Evolutionary conservation across 108 stramenopile genomes (phyloP).

Genomic region (Parietichytrium sp.): DNA sequence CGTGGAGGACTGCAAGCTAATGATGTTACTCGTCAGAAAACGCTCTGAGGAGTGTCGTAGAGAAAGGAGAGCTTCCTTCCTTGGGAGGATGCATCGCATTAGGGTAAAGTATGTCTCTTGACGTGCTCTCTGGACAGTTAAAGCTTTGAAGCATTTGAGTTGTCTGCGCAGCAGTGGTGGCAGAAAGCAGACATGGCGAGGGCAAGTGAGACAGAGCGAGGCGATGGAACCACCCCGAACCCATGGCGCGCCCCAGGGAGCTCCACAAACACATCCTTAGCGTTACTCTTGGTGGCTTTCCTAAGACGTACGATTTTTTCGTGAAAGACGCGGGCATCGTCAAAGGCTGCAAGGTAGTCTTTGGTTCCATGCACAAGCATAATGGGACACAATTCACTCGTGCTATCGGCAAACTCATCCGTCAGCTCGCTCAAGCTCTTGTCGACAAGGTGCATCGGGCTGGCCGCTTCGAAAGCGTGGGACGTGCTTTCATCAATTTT

Average conservation of each 20-base stretch:
- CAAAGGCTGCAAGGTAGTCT: slow-evolving; percentile 5
- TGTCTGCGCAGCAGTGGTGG: too few species aligned
- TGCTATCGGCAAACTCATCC: too few species aligned
- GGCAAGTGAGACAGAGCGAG: neutral
- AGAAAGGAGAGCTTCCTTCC: too few species aligned
- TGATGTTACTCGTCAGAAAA: too few species aligned
- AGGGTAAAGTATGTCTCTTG: too few species aligned
- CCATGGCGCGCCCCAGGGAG: slow-evolving; percentile 14
- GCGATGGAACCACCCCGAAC: slow-evolving; percentile 3
- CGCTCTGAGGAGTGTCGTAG: too few species aligned
- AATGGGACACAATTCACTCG: slow-evolving; percentile 21
- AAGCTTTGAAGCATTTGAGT: too few species aligned
- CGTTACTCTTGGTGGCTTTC: neutral
- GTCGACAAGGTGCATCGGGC: neutral
- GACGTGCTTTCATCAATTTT: neutral
- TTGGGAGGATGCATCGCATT: too few species aligned
- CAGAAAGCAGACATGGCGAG: neutral
- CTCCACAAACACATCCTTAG: slow-evolving; percentile 17
- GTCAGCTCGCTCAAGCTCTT: neutral
- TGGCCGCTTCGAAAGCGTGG: neutral
- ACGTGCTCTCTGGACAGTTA: too few species aligned
- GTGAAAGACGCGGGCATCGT: neutral
- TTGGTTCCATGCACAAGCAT: slow-evolving; percentile 28
- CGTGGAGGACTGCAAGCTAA: too few species aligned
- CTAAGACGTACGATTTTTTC: neutral